Evolutionary conservation across 2,329 filamentous ascomycete genomes (phyloP).

Genomic region (Pseudocercospora eumusae): DNA sequence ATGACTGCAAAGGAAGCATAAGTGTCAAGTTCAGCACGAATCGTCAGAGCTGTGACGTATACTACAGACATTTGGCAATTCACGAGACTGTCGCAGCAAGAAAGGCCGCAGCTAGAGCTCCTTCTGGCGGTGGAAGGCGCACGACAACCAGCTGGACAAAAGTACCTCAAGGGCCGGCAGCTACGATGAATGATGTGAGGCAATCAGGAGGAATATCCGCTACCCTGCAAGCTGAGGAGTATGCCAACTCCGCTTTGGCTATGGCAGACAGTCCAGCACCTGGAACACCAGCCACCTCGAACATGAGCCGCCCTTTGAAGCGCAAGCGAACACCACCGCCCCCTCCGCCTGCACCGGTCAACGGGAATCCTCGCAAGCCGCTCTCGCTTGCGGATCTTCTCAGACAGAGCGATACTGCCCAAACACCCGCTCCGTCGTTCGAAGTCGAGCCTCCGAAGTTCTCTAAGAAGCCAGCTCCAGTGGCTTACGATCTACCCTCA

Average conservation of each 20-base stretch:
- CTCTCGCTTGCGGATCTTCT: constrained; percentile 37
- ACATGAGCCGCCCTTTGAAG: constrained; percentile 29
- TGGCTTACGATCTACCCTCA: constrained; percentile 33
- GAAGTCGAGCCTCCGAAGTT: constrained; percentile 3
- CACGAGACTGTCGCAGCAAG: constrained; percentile 51
- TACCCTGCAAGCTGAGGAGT: constrained; percentile 22
- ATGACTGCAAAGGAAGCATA: constrained; percentile 52
- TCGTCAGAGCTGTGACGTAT: constrained; percentile 47
- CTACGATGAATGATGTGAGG: not conserved
- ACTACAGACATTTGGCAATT: constrained; percentile 50
- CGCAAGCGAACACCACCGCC: constrained; percentile 22
- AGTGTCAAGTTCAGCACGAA: constrained; percentile 51
- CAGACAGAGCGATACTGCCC: constrained; percentile 29
- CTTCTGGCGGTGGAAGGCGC: constrained; percentile 8
- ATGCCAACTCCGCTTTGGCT: constrained; percentile 18
- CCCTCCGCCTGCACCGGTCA: not conserved
- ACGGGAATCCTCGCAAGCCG: constrained; percentile 20
- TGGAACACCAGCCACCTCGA: constrained; percentile 10
- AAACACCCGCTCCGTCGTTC: constrained; percentile 13
- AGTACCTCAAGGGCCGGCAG: not conserved
- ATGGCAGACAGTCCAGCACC: constrained; percentile 14
- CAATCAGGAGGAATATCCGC: constrained; percentile 21
- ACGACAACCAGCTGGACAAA: constrained; percentile 8
- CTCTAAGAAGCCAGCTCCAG: constrained; percentile 20
- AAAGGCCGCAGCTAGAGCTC: constrained; percentile 42